Evolutionary conservation across 257 asterid species (phyloP).

Genomic region (Dorcoceras hygrometricum): DNA sequence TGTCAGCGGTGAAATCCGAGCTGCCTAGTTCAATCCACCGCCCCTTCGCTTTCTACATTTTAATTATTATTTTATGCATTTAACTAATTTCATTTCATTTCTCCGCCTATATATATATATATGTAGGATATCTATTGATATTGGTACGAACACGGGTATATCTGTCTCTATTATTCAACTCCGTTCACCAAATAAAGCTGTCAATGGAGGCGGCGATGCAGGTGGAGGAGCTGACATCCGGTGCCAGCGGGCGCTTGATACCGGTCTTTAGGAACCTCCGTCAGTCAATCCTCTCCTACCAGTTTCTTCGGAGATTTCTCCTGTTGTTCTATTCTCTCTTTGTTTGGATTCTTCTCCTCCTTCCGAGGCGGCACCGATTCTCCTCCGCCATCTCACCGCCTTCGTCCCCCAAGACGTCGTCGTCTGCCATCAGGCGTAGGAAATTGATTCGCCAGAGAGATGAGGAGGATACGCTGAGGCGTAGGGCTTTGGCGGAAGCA

Average conservation of each 20-base stretch:
- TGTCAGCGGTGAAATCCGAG: no score
- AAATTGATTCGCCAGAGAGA: slow-evolving; percentile 64
- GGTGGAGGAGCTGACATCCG: slow-evolving; percentile 95
- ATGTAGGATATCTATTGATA: not conserved
- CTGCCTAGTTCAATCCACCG: no score
- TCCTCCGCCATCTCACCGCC: slow-evolving; percentile 56
- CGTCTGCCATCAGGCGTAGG: slow-evolving; percentile 41
- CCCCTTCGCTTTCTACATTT: no score
- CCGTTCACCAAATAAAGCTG: not conserved
- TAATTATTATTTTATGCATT: no score
- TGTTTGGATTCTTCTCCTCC: slow-evolving; percentile 68
- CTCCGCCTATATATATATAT: no score
- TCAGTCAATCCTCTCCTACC: slow-evolving; percentile 55
- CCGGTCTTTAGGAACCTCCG: slow-evolving; percentile 75
- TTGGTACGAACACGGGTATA: not conserved
- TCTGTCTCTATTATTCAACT: no score
- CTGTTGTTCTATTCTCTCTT: slow-evolving; percentile 57
- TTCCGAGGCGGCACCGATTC: slow-evolving; percentile 55
- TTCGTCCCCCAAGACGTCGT: slow-evolving; percentile 46
- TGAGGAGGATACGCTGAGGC: slow-evolving; percentile 89
- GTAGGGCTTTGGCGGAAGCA: slow-evolving; percentile 93
- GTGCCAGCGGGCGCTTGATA: slow-evolving; percentile 95
- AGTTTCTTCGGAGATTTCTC: slow-evolving; percentile 38
- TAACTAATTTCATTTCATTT: no score
- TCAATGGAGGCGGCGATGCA: slow-evolving; percentile 42